Conservation (phyloP, 1,139 yeast genomes). For the Hanseniaspora gamundiae region DNA sequence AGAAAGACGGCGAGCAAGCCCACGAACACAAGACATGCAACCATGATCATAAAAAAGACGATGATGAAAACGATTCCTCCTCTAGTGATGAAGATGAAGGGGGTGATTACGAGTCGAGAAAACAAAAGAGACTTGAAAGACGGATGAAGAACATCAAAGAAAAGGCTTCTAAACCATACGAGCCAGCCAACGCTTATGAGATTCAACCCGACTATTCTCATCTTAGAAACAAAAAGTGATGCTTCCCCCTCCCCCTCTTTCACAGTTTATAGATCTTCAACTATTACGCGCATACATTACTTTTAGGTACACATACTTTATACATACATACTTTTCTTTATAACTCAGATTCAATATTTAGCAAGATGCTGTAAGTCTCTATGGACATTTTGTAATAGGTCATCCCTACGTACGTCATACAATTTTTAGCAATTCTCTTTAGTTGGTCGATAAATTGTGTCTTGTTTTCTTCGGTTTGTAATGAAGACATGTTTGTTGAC, state of each 20-base stretch:
- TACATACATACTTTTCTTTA: slow-evolving; percentile 5
- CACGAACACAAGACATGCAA: slow-evolving; percentile 13
- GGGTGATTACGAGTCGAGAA: slow-evolving; percentile 18
- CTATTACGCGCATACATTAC: no score
- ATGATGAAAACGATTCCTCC: slow-evolving; percentile 17
- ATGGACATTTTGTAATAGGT: slow-evolving; percentile 92
- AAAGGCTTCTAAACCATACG: slow-evolving; percentile 9
- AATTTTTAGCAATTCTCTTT: slow-evolving; percentile 62
- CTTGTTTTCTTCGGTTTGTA: slow-evolving; percentile 38
- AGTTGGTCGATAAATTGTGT: slow-evolving; percentile 45
- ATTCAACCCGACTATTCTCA: slow-evolving; percentile 49
- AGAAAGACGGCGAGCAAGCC: slow-evolving; percentile 30
- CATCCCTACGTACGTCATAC: slow-evolving; percentile 93
- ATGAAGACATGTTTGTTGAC: slow-evolving; percentile 23
- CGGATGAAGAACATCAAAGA: slow-evolving; percentile 20
- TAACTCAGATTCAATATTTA: slow-evolving; percentile 51
- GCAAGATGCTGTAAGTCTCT: slow-evolving; percentile 68
- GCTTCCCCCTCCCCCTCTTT: background rate
- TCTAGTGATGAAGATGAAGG: slow-evolving; percentile 18
- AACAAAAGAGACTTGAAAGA: slow-evolving; percentile 22
- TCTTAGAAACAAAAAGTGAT: slow-evolving; percentile 8
- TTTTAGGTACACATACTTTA: background rate
- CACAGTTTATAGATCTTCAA: no score
- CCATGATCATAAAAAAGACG: slow-evolving; percentile 15
- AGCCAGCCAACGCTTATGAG: slow-evolving; percentile 60